phyloP scores from a whole-genome alignment of 2,329 filamentous ascomycete genomes.

The Setomelanomma holmii region DNA sequence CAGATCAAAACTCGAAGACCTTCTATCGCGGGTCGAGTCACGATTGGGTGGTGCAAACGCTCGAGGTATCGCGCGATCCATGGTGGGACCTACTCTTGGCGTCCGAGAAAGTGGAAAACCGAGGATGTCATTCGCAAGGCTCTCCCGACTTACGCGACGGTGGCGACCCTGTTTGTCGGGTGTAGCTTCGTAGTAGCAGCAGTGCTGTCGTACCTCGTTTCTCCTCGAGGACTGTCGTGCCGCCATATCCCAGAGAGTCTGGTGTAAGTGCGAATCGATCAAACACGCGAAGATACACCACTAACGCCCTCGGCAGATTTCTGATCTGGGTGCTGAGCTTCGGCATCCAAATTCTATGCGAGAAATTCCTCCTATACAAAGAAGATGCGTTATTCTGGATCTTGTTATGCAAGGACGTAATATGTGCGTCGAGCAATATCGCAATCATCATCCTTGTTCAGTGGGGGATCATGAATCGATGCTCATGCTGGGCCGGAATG shows the following conservation, averaged over 20 bases:
- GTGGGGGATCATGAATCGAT: slow-evolving; percentile 27
- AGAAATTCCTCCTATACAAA: slow-evolving; percentile 5
- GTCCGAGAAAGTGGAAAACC: slow-evolving; percentile 19
- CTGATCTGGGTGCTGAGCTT: slow-evolving; percentile 21
- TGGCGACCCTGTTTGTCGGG: slow-evolving; percentile 10
- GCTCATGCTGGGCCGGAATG: slow-evolving; percentile 24
- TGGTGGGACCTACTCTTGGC: slow-evolving; percentile 23
- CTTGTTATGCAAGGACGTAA: slow-evolving; percentile 24
- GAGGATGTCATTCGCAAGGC: background rate
- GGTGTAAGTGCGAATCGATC: slow-evolving; percentile 16
- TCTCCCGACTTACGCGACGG: slow-evolving; percentile 3
- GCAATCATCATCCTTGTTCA: slow-evolving; percentile 18
- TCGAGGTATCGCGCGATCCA: slow-evolving; percentile 14
- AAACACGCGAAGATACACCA: background rate
- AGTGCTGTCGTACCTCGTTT: slow-evolving; percentile 20
- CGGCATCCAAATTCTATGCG: slow-evolving; percentile 13
- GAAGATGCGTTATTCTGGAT: slow-evolving; percentile 17
- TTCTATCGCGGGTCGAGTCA: slow-evolving; percentile 11
- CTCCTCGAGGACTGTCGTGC: slow-evolving; percentile 18
- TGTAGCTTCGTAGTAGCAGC: slow-evolving; percentile 19
- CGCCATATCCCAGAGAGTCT: slow-evolving; percentile 23
- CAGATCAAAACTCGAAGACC: slow-evolving; percentile 8
- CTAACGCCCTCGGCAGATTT: slow-evolving; percentile 13
- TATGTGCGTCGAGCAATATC: slow-evolving; percentile 17
- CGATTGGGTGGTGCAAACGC: slow-evolving; percentile 14